Base-by-base conservation (phyloP, 768 basidiomycete genomes). In the Macrocybe gigantea region DNA sequence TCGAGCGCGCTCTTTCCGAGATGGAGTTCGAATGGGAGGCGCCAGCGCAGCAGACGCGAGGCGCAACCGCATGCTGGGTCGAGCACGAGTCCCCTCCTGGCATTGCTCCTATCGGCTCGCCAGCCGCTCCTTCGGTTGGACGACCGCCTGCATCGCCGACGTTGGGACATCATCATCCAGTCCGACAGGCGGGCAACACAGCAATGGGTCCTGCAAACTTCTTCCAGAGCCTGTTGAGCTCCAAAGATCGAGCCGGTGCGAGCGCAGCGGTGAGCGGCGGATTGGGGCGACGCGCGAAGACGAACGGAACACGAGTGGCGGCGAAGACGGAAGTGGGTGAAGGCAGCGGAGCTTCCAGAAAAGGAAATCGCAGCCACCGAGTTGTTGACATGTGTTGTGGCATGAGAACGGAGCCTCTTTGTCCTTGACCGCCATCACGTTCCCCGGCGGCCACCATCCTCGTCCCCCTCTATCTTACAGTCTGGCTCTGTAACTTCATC, bases 131-230 rank as follows among this genome's bases (percentile, higher is more conserved):
- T 35, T 56, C 59, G 5, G 53, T 50, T n/a, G 68, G 48, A 40
- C 61, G 71, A 29, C 58, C 65, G 6, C 71, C 76, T 3, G 53
- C 68, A 10, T 70, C 77, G 22, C 73, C 78, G 11, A 59, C 65
- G 10, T 41, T 57, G n/a, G 50, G 41, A 53, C 49, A 2, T 56
- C 50, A 11, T 64, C 73, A 6, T 69, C 76, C n/a, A 74, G 66
- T 53, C 67, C 76, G 14, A 64, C 71, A 7, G 72, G 67, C 7
- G 79, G 75, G n/a, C 84, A 80, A 77, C 78, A 35, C 85, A 89
- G 49, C 88, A 91, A 58, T 87, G 90, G 61, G 86, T 91, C 12
- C 62, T 93, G 52, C 87, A 91, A 85, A 85, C 61, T 93, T 93
- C 73, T 93, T 93, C 80, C 80, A 89, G 64, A 87, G 83, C 49